Conservation (phyloP, 2,329 filamentous ascomycete genomes). For the Colletotrichum sp. region DNA sequence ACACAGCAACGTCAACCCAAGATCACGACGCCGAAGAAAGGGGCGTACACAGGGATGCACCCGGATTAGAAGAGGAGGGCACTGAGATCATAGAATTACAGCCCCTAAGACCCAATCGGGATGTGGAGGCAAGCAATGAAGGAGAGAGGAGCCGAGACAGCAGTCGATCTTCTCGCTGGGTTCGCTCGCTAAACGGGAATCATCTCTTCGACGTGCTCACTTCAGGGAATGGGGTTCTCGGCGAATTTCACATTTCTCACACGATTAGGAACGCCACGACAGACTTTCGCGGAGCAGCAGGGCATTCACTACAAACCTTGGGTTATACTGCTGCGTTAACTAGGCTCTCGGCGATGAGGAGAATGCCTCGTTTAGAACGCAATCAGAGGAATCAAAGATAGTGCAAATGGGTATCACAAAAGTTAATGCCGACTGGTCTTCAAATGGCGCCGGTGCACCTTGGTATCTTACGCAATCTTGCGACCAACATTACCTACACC, state of each 20-base stretch:
- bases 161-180: conserved; percentile 23
- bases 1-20: conserved; percentile 33
- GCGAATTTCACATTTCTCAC: conserved; percentile 58
- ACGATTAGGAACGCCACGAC: conserved; percentile 53
- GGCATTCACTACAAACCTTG: conserved; percentile 58
- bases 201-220: conserved; percentile 53
- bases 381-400: conserved; percentile 20
- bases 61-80: conserved; percentile 40
- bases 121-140: background rate
- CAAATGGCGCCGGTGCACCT: conserved; percentile 16
- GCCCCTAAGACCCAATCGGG: conserved; percentile 24
- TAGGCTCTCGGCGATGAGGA: conserved; percentile 26
- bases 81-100: conserved; percentile 53
- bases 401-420: background rate
- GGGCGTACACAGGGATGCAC: conserved; percentile 48
- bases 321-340: conserved; percentile 60
- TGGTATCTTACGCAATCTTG: conserved; percentile 69
- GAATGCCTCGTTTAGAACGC: conserved; percentile 17
- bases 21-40: conserved; percentile 64
- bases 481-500: conserved; percentile 95
- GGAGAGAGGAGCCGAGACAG: conserved; percentile 13
- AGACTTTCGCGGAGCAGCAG: conserved; percentile 51
- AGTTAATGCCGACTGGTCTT: background rate
- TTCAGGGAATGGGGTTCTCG: conserved; percentile 60
- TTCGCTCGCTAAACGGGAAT: conserved; percentile 28